Percentiles rank a stretch among this genome's conserved stretches.
Evolutionary conservation across 2,329 filamentous ascomycete genomes (phyloP).

Genomic region (Alternaria brassicicola): DNA sequence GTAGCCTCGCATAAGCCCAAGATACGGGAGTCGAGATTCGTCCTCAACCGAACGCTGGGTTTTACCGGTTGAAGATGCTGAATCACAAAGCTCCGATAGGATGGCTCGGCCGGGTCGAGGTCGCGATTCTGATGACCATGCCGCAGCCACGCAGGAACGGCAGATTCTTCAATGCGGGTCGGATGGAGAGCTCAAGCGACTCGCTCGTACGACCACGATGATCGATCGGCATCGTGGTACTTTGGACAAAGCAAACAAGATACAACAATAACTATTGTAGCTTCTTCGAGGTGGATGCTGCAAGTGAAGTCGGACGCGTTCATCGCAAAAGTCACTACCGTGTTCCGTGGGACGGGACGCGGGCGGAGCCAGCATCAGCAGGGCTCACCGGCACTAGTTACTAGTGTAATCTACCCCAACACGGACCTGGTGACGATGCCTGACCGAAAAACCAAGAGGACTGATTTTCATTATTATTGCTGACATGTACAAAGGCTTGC

Average conservation of each 20-base stretch:
- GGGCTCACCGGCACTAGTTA: not conserved
- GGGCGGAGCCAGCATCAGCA: not conserved
- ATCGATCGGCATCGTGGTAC: not conserved
- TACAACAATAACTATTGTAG: not conserved
- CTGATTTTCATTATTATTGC: not conserved
- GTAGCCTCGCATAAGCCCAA: not conserved
- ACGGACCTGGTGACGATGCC: not conserved
- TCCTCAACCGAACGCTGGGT: not conserved
- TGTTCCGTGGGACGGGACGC: not conserved
- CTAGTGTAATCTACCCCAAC: not conserved
- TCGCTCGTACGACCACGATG: not conserved
- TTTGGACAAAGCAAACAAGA: not conserved
- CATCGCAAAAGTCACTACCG: not conserved
- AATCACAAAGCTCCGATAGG: not conserved
- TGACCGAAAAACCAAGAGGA: not conserved
- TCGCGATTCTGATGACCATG: not conserved
- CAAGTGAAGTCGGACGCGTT: not conserved
- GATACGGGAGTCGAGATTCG: not conserved
- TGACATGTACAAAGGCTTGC: not conserved
- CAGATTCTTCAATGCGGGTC: not conserved
- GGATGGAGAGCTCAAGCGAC: not conserved
- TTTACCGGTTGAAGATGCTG: not conserved
- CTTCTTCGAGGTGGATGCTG: not conserved
- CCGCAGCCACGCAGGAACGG: not conserved
- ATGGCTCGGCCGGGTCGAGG: not conserved